A percentile compares a stretch with the other conserved stretches of the same genome.
phyloP scores from a whole-genome alignment of 192 early-diverging fungal species.

The Phlyctochytrium arcticum region DNA sequence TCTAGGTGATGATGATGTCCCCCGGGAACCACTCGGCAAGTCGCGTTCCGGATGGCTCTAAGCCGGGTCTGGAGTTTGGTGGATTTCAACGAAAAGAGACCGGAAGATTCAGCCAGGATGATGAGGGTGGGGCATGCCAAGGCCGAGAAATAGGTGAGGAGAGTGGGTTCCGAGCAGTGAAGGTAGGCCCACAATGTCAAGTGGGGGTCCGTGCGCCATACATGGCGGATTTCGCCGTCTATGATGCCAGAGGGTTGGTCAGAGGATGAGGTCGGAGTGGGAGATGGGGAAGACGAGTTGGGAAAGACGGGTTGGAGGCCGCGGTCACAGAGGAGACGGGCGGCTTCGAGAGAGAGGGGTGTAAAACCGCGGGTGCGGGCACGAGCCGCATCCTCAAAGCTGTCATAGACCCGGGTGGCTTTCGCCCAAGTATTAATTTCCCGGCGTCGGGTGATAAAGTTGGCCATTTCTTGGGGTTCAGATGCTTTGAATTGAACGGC shows the following conservation, averaged over 20 bases:
- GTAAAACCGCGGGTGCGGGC: constrained; percentile 33
- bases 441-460: constrained; percentile 7
- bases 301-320: constrained; percentile 19
- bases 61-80: constrained; percentile 14
- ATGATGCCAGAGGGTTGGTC: neutral
- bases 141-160: constrained; percentile 11
- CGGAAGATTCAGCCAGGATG: constrained; percentile 11
- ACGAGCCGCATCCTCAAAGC: constrained; percentile 31
- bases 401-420: constrained; percentile 16
- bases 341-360: constrained; percentile 28
- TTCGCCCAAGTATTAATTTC: neutral
- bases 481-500: constrained; percentile 20
- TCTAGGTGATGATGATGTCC: constrained; percentile 44
- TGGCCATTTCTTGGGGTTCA: constrained; percentile 13
- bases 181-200: constrained; percentile 33
- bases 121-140: constrained; percentile 19
- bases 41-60: neutral
- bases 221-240: constrained; percentile 3
- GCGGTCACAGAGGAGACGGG: constrained; percentile 29
- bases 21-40: constrained; percentile 12
- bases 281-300: neutral
- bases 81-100: constrained; percentile 8
- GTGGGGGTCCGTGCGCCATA: constrained; percentile 34
- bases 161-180: constrained; percentile 23
- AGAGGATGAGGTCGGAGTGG: neutral